Conservation (phyloP, 352 stramenopile genomes). For the Phytophthora cryptogea region DNA sequence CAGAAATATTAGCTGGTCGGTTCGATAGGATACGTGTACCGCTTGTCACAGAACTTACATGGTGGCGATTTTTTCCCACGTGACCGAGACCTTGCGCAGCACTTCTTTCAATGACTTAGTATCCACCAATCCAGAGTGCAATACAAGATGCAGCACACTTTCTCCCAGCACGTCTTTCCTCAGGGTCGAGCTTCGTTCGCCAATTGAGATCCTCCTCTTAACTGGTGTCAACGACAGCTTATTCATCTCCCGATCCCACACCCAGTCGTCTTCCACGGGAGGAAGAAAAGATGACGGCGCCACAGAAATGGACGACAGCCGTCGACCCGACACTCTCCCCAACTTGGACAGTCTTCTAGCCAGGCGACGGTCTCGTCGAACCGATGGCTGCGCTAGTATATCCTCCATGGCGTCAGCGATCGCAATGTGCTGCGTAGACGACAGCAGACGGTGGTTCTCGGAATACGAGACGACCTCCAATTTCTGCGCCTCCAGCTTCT, state of each 20-base stretch:
- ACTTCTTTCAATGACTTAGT: conserved; percentile 34
- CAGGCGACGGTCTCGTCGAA: conserved; percentile 62
- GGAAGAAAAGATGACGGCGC: conserved; percentile 36
- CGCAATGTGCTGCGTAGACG: conserved; percentile 58
- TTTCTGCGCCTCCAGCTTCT: conserved; percentile 51
- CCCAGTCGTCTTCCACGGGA: conserved; percentile 48
- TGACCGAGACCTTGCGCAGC: conserved; percentile 47
- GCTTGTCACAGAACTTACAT: conserved; percentile 39
- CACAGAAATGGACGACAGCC: conserved; percentile 47
- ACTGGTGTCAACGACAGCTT: conserved; percentile 44
- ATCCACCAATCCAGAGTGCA: conserved; percentile 48
- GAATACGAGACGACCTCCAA: conserved; percentile 69
- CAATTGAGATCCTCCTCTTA: conserved; percentile 32
- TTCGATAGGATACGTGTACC: neutral
- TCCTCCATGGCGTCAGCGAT: conserved; percentile 83
- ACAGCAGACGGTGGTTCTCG: conserved; percentile 65
- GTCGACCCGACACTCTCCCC: conserved; percentile 53
- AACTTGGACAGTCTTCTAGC: conserved; percentile 66
- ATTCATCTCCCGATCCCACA: conserved; percentile 57
- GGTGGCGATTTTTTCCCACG: conserved; percentile 47
- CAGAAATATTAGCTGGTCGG: neutral
- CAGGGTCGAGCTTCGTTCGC: conserved; percentile 13
- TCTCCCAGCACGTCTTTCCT: conserved; percentile 36
- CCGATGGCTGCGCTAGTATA: conserved; percentile 62
- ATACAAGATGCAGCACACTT: conserved; percentile 48